A percentile compares a stretch with the other conserved stretches of the same genome.
phyloP scores from a whole-genome alignment of 2,329 filamentous ascomycete species.

The Chaetomiaceae sp. region DNA sequence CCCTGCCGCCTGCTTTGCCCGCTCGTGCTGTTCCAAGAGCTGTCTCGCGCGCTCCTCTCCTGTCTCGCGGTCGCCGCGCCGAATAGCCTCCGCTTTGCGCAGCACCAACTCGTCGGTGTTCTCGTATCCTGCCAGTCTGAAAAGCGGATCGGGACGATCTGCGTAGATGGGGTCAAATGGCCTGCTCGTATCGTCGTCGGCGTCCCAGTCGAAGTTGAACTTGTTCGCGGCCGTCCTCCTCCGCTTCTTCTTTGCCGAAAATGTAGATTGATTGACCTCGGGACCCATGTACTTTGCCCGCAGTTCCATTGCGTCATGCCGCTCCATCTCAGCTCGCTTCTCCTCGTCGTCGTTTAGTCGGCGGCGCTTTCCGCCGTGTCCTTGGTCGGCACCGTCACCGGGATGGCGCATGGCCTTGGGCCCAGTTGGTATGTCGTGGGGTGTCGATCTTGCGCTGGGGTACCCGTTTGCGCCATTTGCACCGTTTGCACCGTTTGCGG shows the following conservation, averaged over 20 bases:
- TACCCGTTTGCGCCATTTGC: slow-evolving; percentile 22
- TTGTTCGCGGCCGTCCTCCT: slow-evolving; percentile 91
- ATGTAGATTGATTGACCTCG: slow-evolving; percentile 75
- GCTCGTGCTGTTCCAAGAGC: slow-evolving; percentile 79
- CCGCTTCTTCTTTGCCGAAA: slow-evolving; percentile 94
- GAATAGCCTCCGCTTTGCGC: slow-evolving; percentile 64
- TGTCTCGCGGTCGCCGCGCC: slow-evolving; percentile 69
- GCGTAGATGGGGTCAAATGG: slow-evolving; percentile 81
- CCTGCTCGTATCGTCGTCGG: slow-evolving; percentile 83
- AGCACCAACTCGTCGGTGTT: slow-evolving; percentile 51
- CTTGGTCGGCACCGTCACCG: slow-evolving; percentile 33
- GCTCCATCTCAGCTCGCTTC: slow-evolving; percentile 40
- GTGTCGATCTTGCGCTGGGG: slow-evolving; percentile 25
- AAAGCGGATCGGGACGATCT: slow-evolving; percentile 59
- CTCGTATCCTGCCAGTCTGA: slow-evolving; percentile 51
- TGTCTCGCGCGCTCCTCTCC: slow-evolving; percentile 72
- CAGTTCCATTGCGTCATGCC: slow-evolving; percentile 68
- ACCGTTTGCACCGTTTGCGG: slow-evolving; percentile 22
- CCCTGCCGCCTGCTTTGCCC: slow-evolving; percentile 66
- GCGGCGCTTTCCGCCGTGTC: slow-evolving; percentile 44
- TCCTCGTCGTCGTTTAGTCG: slow-evolving; percentile 38
- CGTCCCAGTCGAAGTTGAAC: slow-evolving; percentile 98
- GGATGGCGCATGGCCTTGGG: slow-evolving; percentile 62
- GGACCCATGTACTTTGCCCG: slow-evolving; percentile 87
- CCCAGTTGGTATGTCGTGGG: slow-evolving; percentile 58